Evolutionary conservation across 2,329 filamentous ascomycete genomes (phyloP).

Genomic region (Aspergillus sp.): DNA sequence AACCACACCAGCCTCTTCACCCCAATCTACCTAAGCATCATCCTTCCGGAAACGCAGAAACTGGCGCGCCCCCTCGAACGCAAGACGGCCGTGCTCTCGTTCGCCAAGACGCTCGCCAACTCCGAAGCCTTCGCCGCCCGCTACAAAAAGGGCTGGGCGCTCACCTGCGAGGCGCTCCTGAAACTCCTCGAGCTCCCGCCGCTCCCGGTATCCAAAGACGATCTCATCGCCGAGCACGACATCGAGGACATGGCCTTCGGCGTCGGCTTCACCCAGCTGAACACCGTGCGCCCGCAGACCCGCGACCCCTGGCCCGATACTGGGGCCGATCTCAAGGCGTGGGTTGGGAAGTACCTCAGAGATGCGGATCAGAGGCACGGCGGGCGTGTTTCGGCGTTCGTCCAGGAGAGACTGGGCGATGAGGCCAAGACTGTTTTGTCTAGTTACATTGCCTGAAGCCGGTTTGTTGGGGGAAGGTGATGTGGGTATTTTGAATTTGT

Average conservation of each 20-base stretch:
- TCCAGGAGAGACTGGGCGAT: slow-evolving; percentile 58
- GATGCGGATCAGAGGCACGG: slow-evolving; percentile 64
- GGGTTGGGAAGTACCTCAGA: slow-evolving; percentile 75
- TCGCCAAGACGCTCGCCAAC: slow-evolving; percentile 84
- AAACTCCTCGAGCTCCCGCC: slow-evolving; percentile 85
- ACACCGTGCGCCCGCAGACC: slow-evolving; percentile 68
- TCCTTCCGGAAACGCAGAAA: slow-evolving; percentile 82
- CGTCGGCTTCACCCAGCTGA: slow-evolving; percentile 85
- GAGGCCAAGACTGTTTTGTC: slow-evolving; percentile 45
- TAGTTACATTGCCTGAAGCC: slow-evolving; percentile 40
- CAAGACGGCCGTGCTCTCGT: slow-evolving; percentile 84
- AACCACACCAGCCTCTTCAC: slow-evolving; percentile 55
- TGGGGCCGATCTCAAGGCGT: slow-evolving; percentile 62
- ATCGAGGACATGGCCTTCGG: slow-evolving; percentile 94
- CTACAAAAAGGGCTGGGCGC: slow-evolving; percentile 82
- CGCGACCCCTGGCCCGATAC: slow-evolving; percentile 82
- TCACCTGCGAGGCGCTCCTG: slow-evolving; percentile 80
- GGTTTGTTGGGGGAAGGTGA: too few relatives aligned
- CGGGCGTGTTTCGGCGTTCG: slow-evolving; percentile 62
- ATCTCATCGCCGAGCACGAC: slow-evolving; percentile 75
- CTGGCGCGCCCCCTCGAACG: slow-evolving; percentile 79
- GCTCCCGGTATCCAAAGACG: slow-evolving; percentile 59
- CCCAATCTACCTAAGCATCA: slow-evolving; percentile 74
- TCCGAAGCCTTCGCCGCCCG: slow-evolving; percentile 72
- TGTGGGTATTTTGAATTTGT: too few relatives aligned